Percentiles rank a stretch among this genome's conserved stretches.
Evolutionary conservation across 1,284 basidiomycete species (phyloP).

Genomic region (Apiotrichum mycotoxinovorans): DNA sequence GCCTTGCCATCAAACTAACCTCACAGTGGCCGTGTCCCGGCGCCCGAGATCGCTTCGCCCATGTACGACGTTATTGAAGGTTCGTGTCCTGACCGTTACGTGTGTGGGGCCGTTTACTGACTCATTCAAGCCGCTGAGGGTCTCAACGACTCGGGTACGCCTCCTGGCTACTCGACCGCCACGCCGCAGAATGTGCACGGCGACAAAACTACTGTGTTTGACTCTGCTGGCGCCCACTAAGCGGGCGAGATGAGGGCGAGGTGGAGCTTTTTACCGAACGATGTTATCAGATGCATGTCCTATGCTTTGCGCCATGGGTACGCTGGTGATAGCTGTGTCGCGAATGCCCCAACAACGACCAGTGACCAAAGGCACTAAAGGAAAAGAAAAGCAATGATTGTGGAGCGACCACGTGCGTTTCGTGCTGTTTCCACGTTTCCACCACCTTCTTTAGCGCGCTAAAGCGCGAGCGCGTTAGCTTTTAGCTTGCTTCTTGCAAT

Average conservation of each 20-base stretch:
- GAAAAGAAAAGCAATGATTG: too few relatives aligned
- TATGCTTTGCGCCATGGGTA: too few relatives aligned
- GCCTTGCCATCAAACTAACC: not conserved
- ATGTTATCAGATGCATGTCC: not conserved
- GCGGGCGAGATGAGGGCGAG: not conserved
- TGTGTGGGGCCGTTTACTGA: too few relatives aligned
- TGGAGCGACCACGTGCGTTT: too few relatives aligned
- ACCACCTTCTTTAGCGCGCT: too few relatives aligned
- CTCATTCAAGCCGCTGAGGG: slow-evolving; percentile 49
- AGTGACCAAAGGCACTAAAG: too few relatives aligned
- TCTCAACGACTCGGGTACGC: slow-evolving; percentile 62
- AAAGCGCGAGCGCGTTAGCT: too few relatives aligned
- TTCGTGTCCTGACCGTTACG: slow-evolving; percentile 49
- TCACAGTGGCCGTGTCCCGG: slow-evolving; percentile 69
- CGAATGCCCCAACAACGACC: too few relatives aligned
- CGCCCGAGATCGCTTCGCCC: slow-evolving; percentile 88
- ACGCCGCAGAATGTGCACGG: not conserved
- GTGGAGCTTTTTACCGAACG: not conserved
- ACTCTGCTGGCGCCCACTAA: slow-evolving; percentile 12
- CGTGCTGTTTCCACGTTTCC: too few relatives aligned
- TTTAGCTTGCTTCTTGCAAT: too few relatives aligned
- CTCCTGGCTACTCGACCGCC: slow-evolving; percentile 36
- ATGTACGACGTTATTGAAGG: slow-evolving; percentile 92
- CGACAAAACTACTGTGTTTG: slow-evolving; percentile 7
- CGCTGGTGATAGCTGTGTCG: too few relatives aligned